phyloP scores from a whole-genome alignment of 2,329 filamentous ascomycete species.

The Neocucurbitaria cava region DNA sequence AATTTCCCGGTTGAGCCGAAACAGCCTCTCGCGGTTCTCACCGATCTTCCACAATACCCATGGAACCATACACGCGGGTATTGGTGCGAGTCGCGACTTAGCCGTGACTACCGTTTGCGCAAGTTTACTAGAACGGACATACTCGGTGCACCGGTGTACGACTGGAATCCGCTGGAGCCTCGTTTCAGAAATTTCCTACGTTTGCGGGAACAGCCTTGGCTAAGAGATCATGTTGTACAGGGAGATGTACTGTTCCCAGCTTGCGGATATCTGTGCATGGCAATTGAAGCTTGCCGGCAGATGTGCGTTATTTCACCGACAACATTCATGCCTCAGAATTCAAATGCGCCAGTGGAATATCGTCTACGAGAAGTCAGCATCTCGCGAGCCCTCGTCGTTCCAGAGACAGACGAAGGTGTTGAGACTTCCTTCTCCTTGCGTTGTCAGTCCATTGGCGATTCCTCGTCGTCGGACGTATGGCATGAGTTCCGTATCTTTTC shows the following conservation, averaged over 20 bases:
- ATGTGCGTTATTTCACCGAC: conserved; percentile 12
- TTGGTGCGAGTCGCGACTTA: conserved; percentile 34
- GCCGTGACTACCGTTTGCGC: conserved; percentile 24
- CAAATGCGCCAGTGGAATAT: conserved; percentile 4
- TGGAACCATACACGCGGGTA: conserved; percentile 43
- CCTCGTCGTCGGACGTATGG: conserved; percentile 11
- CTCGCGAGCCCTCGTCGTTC: conserved; percentile 25
- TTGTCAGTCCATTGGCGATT: not conserved
- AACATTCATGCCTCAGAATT: not conserved
- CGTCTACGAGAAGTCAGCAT: conserved; percentile 28
- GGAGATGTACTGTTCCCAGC: conserved; percentile 28
- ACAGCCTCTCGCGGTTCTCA: conserved; percentile 7
- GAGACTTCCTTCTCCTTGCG: conserved; percentile 26
- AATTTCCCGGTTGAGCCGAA: conserved; percentile 15
- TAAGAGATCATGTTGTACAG: conserved; percentile 25
- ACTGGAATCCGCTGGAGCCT: conserved; percentile 20
- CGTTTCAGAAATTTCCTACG: conserved; percentile 34
- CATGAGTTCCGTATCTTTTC: conserved; percentile 26
- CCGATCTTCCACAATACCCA: conserved; percentile 40
- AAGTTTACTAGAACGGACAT: conserved; percentile 19
- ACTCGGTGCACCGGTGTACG: conserved; percentile 18
- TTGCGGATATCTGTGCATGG: conserved; percentile 23
- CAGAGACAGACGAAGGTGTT: conserved; percentile 31
- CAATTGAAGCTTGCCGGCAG: conserved; percentile 20
- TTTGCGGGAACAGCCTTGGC: conserved; percentile 27